Conservation (phyloP, 176 grass and related monocot species). For the Oryza rufipogon region DNA sequence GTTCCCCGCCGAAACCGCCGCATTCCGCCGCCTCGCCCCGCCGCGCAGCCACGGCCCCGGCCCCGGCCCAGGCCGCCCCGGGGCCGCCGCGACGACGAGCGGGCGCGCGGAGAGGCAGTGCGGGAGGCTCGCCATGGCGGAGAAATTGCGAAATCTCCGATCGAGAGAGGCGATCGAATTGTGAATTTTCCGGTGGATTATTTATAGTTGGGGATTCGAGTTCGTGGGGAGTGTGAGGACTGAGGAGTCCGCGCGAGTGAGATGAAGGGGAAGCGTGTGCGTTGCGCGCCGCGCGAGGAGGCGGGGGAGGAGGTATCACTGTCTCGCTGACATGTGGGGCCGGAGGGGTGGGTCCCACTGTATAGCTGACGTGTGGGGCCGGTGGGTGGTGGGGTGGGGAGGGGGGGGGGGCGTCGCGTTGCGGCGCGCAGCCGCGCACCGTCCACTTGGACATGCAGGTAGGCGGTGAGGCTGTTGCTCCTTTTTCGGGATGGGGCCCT, state of each 20-base stretch:
- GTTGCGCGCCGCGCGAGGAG: not conserved
- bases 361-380: slow-evolving; percentile 2
- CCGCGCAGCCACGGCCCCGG: not conserved
- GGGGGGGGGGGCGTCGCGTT: not conserved
- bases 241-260: not conserved
- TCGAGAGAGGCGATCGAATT: slow-evolving; percentile 2
- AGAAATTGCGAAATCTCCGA: not conserved
- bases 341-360: not conserved
- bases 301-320: no score
- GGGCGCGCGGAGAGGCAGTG: slow-evolving; percentile 48
- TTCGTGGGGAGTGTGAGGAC: slow-evolving; percentile 11
- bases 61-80: not conserved
- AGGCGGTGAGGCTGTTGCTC: not conserved
- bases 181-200: not conserved
- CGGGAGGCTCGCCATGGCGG: not conserved
- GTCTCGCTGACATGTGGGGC: slow-evolving; percentile 7
- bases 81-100: slow-evolving; percentile 27
- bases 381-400: no score
- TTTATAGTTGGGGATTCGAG: slow-evolving; percentile 23
- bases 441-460: not conserved
- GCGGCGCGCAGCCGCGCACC: slow-evolving; percentile 6
- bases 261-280: not conserved
- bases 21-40: not conserved
- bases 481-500: not conserved
- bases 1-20: not conserved